Evolutionary conservation across 495 filamentous ascomycete species (phyloP).

Genomic region (Daldinia childiae): DNA sequence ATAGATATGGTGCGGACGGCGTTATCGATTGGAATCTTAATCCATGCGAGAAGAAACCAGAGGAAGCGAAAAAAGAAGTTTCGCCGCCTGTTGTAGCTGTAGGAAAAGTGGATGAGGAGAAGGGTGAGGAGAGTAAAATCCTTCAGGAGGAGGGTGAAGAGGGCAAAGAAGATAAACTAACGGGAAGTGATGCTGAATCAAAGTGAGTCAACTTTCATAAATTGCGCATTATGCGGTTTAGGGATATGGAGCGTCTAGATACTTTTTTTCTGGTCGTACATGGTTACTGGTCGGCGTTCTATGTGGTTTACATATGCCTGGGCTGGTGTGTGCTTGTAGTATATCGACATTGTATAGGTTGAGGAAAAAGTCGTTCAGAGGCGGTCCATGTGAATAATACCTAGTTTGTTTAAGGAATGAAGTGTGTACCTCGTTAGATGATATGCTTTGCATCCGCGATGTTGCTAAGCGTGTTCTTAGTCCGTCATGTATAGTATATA

Average conservation of each 20-base stretch:
- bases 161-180: conserved; percentile 5
- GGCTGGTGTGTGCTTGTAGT: conserved; percentile 12
- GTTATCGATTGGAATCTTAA: conserved; percentile 88
- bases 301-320: background rate
- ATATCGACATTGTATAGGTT: conserved; percentile 28
- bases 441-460: background rate
- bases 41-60: conserved; percentile 37
- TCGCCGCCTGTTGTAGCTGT: conserved; percentile 27
- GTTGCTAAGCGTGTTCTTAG: background rate
- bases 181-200: conserved; percentile 11
- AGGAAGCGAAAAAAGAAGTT: conserved; percentile 19
- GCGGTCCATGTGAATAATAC: conserved; percentile 16
- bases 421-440: background rate
- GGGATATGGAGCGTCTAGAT: conserved; percentile 16
- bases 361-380: conserved; percentile 10
- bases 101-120: conserved; percentile 26
- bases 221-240: background rate
- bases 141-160: conserved; percentile 42
- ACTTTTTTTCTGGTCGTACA: conserved; percentile 11
- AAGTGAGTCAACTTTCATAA: background rate
- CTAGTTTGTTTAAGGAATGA: background rate
- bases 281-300: conserved; percentile 22
- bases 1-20: conserved; percentile 78
- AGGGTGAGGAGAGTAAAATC: conserved; percentile 30
- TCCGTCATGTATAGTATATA: background rate